Base-by-base conservation (phyloP, 805 yeast species). In the Tetrapisispora taiwanensis region DNA sequence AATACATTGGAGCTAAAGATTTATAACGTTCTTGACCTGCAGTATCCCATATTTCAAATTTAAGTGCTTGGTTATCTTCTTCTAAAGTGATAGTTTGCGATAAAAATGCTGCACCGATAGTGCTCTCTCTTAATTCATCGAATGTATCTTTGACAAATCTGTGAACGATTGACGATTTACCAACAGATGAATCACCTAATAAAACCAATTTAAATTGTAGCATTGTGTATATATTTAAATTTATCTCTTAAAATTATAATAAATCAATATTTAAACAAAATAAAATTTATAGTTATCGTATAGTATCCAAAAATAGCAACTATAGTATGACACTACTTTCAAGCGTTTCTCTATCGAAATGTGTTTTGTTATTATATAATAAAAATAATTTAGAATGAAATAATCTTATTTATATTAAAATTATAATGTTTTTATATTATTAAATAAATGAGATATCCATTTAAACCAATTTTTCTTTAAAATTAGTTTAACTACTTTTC, bases 21-120 rank as follows among this genome's bases (percentile, higher is more conserved):
- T 82, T 84, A 68, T 84, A 84, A 41, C 94, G 70, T 59, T 84
- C 94, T 60, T 84, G 98, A 22, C 98, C 98, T 0, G 98, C 98
- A 13, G 98, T 90, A 60, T 90, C 98, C 95, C 92, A 81, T 42
- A 81, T 79, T 55, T 81, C 87, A 52, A 80, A 72, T 54, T 76
- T 79, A 27, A 73, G 62, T 3, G 59, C 53, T 4, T 50, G 52
- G 7, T 52, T 53, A 26, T 55, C 55, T 46, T 34, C 46, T 27
- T 49, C 48, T 32, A 52, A 50, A 27, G 50, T 51, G 14, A 62
- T 51, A 10, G 83, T 79, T 60, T 88, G 94, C 15, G 97, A 86
- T 33, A 92, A 74, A 63, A 90, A 92, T 0, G 97, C 98, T 4
- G 98, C 99, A n/a, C 99, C 99, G 44, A 92, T 92, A 1, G 98